Evolutionary conservation across 1,284 basidiomycete genomes (phyloP).

Genomic region (Apiotrichum brassicae): DNA sequence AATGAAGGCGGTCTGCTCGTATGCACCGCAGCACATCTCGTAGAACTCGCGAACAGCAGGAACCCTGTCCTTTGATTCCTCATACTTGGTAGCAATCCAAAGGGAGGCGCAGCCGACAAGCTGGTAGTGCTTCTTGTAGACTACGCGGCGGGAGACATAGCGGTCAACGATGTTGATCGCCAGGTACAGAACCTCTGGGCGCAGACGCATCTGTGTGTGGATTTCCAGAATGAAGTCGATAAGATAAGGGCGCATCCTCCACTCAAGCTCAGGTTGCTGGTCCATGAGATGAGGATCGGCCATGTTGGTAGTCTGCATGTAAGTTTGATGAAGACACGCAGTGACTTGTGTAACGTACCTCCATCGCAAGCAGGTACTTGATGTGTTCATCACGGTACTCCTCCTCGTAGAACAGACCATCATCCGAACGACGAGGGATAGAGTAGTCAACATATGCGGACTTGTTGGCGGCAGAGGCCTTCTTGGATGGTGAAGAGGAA

Average conservation of each 20-base stretch:
- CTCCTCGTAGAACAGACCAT: slow-evolving; percentile 60
- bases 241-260: slow-evolving; percentile 98
- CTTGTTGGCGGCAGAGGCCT: slow-evolving; percentile 2
- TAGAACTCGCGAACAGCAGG: slow-evolving; percentile 89
- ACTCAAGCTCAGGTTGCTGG: slow-evolving; percentile 92
- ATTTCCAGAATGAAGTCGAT: slow-evolving; percentile 99
- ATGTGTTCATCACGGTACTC: slow-evolving; percentile 92
- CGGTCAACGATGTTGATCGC: slow-evolving; percentile 98
- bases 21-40: slow-evolving; percentile 89
- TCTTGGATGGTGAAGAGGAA: slow-evolving; percentile 17
- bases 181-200: slow-evolving; percentile 96
- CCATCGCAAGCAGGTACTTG: slow-evolving; percentile 93
- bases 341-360: slow-evolving; percentile 58
- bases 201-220: slow-evolving; percentile 91
- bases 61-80: slow-evolving; percentile 97
- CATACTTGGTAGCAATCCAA: slow-evolving; percentile 99
- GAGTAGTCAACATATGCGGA: not conserved
- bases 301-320: slow-evolving; percentile 67
- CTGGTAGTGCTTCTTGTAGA: slow-evolving; percentile 99
- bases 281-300: slow-evolving; percentile 92
- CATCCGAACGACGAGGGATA: slow-evolving; percentile 30
- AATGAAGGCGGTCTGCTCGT: slow-evolving; percentile 92
- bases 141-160: slow-evolving; percentile 95
- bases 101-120: slow-evolving; percentile 96
- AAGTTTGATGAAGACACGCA: not conserved